These are phyloP conservation scores for Cytospora piceicola DNA, from an alignment of 2,329 filamentous ascomycete genomes.

Conservation along the genomic window DNA sequence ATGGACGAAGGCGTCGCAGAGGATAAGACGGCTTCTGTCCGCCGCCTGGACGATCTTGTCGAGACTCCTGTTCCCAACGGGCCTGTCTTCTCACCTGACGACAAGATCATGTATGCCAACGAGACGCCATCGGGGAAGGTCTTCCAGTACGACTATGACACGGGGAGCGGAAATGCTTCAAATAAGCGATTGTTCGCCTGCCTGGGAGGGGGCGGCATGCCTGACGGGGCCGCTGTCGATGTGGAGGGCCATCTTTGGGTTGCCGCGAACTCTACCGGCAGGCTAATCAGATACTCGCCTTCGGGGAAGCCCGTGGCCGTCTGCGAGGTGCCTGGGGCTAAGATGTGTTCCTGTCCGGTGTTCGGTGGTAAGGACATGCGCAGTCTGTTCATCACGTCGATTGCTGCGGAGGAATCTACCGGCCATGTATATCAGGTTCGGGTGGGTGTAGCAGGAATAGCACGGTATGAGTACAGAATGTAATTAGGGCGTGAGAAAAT, in stretches of 20 bases:
- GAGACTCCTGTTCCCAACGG: conserved; percentile 34
- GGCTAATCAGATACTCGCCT: conserved; percentile 30
- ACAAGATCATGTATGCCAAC: conserved; percentile 26
- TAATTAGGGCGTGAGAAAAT: not conserved
- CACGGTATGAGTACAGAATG: conserved; percentile 12
- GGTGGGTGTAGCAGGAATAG: conserved; percentile 25
- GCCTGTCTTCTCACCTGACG: conserved; percentile 35
- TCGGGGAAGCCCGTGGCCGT: conserved; percentile 16
- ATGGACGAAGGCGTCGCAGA: conserved; percentile 24
- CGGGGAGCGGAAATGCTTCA: conserved; percentile 7
- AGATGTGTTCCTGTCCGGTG: conserved; percentile 31
- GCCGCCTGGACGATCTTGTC: conserved; percentile 26
- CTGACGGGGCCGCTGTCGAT: conserved; percentile 28
- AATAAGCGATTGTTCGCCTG: conserved; percentile 25
- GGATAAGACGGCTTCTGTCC: conserved; percentile 22
- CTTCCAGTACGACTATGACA: conserved; percentile 23
- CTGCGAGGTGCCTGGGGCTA: conserved; percentile 27
- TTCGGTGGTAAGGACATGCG: conserved; percentile 29
- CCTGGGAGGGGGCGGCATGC: conserved; percentile 23
- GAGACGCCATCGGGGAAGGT: conserved; percentile 26
- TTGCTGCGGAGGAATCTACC: conserved; percentile 27
- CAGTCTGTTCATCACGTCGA: conserved; percentile 31
- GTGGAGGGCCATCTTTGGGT: conserved; percentile 26
- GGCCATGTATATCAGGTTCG: conserved; percentile 28
- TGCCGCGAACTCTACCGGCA: conserved; percentile 30